These are phyloP conservation scores for Lyophyllum semitale DNA, from an alignment of 768 basidiomycete genomes.

Conservation along the genomic window DNA sequence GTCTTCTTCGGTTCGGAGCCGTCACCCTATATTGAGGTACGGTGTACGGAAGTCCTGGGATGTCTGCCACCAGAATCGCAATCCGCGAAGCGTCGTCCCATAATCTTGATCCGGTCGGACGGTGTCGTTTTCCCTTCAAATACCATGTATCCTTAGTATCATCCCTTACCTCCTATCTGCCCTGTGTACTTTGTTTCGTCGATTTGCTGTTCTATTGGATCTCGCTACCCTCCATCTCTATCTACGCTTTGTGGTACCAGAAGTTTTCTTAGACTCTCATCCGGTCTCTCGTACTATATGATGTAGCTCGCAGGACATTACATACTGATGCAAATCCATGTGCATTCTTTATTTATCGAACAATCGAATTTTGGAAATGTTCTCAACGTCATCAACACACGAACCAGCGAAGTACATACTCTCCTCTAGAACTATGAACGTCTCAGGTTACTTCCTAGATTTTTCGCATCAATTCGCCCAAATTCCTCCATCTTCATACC, in stretches of 20 bases:
- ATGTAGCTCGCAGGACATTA: slow-evolving; percentile 14
- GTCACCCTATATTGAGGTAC: slow-evolving; percentile 84
- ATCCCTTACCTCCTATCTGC: slow-evolving; percentile 14
- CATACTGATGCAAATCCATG: slow-evolving; percentile 5
- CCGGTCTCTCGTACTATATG: slow-evolving; percentile 7
- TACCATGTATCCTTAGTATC: slow-evolving; percentile 72
- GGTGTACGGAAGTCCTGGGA: slow-evolving; percentile 83
- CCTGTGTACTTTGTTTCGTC: slow-evolving; percentile 19
- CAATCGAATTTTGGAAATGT: neutral
- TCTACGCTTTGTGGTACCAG: slow-evolving; percentile 20
- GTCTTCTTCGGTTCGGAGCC: slow-evolving; percentile 89
- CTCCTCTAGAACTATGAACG: slow-evolving; percentile 28
- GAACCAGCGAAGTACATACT: neutral
- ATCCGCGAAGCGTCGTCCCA: slow-evolving; percentile 69
- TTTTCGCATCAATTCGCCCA: slow-evolving; percentile 28
- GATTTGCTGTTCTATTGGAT: slow-evolving; percentile 27
- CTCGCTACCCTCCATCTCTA: slow-evolving; percentile 19
- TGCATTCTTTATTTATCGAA: neutral
- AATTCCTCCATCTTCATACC: slow-evolving; percentile 37
- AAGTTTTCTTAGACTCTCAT: slow-evolving; percentile 9
- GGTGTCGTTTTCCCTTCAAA: slow-evolving; percentile 87
- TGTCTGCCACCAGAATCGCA: slow-evolving; percentile 77
- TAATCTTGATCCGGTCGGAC: slow-evolving; percentile 81
- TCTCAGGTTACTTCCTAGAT: slow-evolving; percentile 30
- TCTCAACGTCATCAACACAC: too few relatives aligned